Evolutionary conservation across 768 basidiomycete species (phyloP).

Genomic region (Boletus patriciae): DNA sequence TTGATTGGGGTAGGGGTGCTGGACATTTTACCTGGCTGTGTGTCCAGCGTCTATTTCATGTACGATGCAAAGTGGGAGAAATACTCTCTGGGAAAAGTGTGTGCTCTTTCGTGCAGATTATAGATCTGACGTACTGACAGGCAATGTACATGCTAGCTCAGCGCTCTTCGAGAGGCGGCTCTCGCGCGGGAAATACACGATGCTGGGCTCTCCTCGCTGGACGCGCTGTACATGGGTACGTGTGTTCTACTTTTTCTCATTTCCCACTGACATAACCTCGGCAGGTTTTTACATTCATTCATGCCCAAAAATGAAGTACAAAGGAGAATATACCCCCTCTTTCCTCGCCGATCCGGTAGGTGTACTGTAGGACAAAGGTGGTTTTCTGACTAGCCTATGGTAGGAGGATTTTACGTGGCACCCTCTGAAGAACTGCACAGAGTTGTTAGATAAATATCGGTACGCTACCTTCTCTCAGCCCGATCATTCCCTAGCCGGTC

Average conservation of each 20-base stretch:
- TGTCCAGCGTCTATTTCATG: slow-evolving; percentile 88
- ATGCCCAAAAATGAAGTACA: slow-evolving; percentile 95
- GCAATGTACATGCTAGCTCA: slow-evolving; percentile 51
- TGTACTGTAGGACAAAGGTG: not conserved
- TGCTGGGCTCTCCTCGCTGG: slow-evolving; percentile 63
- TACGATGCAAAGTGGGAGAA: slow-evolving; percentile 72
- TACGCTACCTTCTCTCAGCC: slow-evolving; percentile 71
- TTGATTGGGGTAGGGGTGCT: slow-evolving; percentile 86
- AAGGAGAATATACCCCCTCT: slow-evolving; percentile 89
- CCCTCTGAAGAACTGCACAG: slow-evolving; percentile 57
- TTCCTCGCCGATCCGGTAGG: slow-evolving; percentile 83
- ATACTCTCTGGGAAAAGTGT: slow-evolving; percentile 77
- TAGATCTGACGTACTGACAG: not conserved
- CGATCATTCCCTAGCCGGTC: slow-evolving; percentile 47
- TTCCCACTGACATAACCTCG: not conserved
- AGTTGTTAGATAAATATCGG: slow-evolving; percentile 62
- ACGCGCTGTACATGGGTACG: slow-evolving; percentile 85
- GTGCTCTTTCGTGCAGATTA: not conserved
- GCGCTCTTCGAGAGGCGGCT: slow-evolving; percentile 78
- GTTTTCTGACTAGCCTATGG: slow-evolving; percentile 3
- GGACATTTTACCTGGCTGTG: slow-evolving; percentile 85
- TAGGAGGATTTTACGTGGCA: slow-evolving; percentile 82
- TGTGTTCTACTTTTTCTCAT: not conserved
- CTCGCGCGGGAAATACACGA: slow-evolving; percentile 73
- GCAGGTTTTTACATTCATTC: slow-evolving; percentile 91